phyloP scores from a whole-genome alignment of 2,329 filamentous ascomycete species.

The Chaetomiaceae sp. region DNA sequence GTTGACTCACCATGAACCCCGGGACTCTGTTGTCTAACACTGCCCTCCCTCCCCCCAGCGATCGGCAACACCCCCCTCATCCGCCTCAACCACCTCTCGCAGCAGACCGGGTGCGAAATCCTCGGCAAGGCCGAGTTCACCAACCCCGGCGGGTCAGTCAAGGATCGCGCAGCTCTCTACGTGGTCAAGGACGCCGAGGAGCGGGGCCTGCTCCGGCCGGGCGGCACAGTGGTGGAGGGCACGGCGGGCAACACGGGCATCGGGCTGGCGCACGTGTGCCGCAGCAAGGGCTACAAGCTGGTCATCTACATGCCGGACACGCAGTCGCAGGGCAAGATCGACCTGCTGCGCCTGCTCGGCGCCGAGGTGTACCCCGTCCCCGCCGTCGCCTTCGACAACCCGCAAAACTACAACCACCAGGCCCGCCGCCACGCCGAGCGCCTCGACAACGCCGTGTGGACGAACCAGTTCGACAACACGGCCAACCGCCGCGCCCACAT shows the following conservation, averaged over 20 bases:
- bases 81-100: constrained; percentile 79
- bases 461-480: constrained; percentile 96
- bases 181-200: constrained; percentile 93
- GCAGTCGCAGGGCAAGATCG: constrained; percentile 96
- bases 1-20: not conserved
- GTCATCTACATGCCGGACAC: constrained; percentile 99
- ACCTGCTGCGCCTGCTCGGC: constrained; percentile 82
- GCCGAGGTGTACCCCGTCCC: constrained; percentile 96
- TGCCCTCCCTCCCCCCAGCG: constrained; percentile 50
- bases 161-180: constrained; percentile 92
- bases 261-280: constrained; percentile 92
- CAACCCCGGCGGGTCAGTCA: constrained; percentile 94
- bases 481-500: constrained; percentile 93
- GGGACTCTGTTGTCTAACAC: too few species aligned
- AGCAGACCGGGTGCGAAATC: constrained; percentile 87
- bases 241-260: constrained; percentile 98
- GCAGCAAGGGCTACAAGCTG: constrained; percentile 83
- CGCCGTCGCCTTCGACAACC: constrained; percentile 91
- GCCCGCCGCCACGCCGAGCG: constrained; percentile 82
- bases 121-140: constrained; percentile 98
- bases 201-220: constrained; percentile 71
- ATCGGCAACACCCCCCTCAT: constrained; percentile 98
- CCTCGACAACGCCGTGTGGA: constrained; percentile 90
- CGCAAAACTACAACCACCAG: constrained; percentile 97
- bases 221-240: constrained; percentile 93